Conservation (phyloP, 2,329 filamentous ascomycete species). For the Rhynchosporium graminicola region DNA sequence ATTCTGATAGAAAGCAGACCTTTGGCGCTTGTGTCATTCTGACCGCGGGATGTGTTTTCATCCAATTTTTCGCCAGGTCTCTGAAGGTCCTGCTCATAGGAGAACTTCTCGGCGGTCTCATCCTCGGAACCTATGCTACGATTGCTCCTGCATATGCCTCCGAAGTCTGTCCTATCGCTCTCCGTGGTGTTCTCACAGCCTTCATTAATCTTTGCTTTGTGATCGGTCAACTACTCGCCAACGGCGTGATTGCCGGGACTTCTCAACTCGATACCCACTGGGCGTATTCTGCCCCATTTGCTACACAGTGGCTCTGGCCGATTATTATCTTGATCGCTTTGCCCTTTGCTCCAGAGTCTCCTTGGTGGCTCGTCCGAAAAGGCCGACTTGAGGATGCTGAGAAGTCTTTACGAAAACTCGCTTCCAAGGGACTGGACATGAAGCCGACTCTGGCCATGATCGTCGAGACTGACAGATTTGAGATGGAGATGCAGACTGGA, state of each 20-base stretch:
- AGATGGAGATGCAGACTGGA: slow-evolving; percentile 45
- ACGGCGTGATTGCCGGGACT: slow-evolving; percentile 58
- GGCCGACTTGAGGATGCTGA: slow-evolving; percentile 48
- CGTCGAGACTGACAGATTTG: slow-evolving; percentile 45
- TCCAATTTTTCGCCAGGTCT: slow-evolving; percentile 30
- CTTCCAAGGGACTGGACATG: slow-evolving; percentile 18
- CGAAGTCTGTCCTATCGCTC: slow-evolving; percentile 50
- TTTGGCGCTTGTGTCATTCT: slow-evolving; percentile 25
- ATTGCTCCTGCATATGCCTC: slow-evolving; percentile 42
- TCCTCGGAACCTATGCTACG: slow-evolving; percentile 52
- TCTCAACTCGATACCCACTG: slow-evolving; percentile 52
- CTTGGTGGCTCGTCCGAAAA: slow-evolving; percentile 51
- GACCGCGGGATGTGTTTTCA: slow-evolving; percentile 27
- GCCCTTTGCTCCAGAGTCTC: slow-evolving; percentile 48
- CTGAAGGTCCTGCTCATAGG: slow-evolving; percentile 26
- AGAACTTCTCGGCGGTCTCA: slow-evolving; percentile 45
- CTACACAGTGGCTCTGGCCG: slow-evolving; percentile 53
- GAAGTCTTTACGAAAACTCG: slow-evolving; percentile 44
- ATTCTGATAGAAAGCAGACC: slow-evolving; percentile 21
- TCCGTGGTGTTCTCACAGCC: slow-evolving; percentile 50
- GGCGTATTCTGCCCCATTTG: slow-evolving; percentile 57
- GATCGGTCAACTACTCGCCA: slow-evolving; percentile 58
- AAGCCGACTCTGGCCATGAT: slow-evolving; percentile 22
- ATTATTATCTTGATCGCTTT: slow-evolving; percentile 49
- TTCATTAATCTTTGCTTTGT: slow-evolving; percentile 53